Evolutionary conservation across 73 alveolate genomes (phyloP), one percentile per base, ranked within the genome.

Genomic region (Stentor roeselii): DNA sequence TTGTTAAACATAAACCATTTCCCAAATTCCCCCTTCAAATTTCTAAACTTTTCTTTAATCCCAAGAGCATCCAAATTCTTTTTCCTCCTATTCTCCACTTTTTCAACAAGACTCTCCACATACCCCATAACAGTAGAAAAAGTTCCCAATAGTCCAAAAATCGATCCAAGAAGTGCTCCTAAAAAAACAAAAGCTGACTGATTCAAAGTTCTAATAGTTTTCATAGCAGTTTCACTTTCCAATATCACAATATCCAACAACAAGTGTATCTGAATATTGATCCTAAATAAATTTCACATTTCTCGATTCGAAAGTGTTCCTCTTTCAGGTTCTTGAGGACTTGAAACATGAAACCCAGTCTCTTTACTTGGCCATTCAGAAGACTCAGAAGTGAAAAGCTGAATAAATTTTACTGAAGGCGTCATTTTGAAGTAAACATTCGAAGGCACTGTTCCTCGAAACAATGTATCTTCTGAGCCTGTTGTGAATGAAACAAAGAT

Each of bases 311-410:
- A 30, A 1, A 21, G 27, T 30, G 80, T 27, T 67, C 80, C 80
- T 30, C 34, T 30, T 67, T 67, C 80, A 21, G 41, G 14, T 30
- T 36, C 41, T 30, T 67, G 37, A 21, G 21, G 15, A 15, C 21
- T 21, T 21, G 80, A 67, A 1, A 67, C 34, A 2, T 67, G 80
- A 67, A 27, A 67, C 34, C 80, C 80, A 27, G 80, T 67, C 41
- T 67, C 41, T 27, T 30, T 30, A 21, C 37, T 67, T 50, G 67
- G 67, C 67, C 67, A 50, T 50, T 6, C 6, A 50, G 67, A 50
- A 50, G 67, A 50, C 21, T 50, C 21, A 11, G 21, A 50, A 11
- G 6, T 21, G 21, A 50, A 50, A 50, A 50, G 6, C 21, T 50
- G 6, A 50, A 50, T 50, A 50, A 21, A 11, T 50, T 50, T 50